Percentiles rank a stretch among this genome's conserved stretches.
phyloP scores from a whole-genome alignment of 805 yeast genomes.

The Cyberlindnera mycetangii region DNA sequence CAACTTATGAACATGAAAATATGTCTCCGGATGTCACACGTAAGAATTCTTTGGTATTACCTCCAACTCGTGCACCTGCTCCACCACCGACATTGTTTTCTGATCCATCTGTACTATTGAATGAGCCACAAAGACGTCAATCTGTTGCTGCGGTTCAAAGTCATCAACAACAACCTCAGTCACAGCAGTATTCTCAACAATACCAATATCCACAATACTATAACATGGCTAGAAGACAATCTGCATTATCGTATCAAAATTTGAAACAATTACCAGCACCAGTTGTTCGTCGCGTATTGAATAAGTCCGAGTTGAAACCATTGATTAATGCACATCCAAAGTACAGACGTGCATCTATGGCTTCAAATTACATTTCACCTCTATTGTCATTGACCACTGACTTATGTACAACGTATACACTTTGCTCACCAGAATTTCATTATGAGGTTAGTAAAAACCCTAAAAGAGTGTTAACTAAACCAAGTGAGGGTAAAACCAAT shows the following conservation, averaged over 20 bases:
- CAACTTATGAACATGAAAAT: constrained; percentile 45
- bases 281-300: constrained; percentile 39
- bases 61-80: constrained; percentile 44
- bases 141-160: constrained; percentile 33
- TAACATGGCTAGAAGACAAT: constrained; percentile 20
- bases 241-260: constrained; percentile 26
- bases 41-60: constrained; percentile 32
- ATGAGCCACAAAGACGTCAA: constrained; percentile 35
- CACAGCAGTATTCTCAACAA: constrained; percentile 9
- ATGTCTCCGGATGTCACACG: constrained; percentile 17
- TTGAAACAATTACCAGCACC: constrained; percentile 45
- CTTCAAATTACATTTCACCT: constrained; percentile 70
- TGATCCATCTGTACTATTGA: constrained; percentile 24
- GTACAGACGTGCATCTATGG: constrained; percentile 65
- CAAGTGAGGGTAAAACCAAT: constrained; percentile 76
- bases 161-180: constrained; percentile 14
- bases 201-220: constrained; percentile 5
- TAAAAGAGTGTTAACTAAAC: constrained; percentile 87
- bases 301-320: constrained; percentile 58
- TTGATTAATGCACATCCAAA: constrained; percentile 58
- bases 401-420: constrained; percentile 72
- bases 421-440: constrained; percentile 82
- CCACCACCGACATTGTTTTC: constrained; percentile 39
- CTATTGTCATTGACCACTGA: constrained; percentile 74
- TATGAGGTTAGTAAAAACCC: constrained; percentile 88